phyloP scores from a whole-genome alignment of 805 yeast species.

The Candida ulmi region DNA sequence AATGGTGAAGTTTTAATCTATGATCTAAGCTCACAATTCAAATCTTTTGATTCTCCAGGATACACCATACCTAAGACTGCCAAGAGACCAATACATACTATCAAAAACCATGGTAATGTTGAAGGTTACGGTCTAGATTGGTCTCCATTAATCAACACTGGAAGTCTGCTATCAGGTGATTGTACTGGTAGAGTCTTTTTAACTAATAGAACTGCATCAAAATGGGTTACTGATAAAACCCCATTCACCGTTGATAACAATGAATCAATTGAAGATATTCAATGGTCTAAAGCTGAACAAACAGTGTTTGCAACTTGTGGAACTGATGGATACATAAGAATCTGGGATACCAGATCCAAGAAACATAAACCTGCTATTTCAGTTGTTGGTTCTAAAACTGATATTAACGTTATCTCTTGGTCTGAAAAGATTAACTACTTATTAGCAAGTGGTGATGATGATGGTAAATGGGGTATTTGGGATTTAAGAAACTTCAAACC shows the following conservation, averaged over 20 bases:
- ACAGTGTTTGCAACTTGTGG: slow-evolving; percentile 97
- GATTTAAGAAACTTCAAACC: slow-evolving; percentile 83
- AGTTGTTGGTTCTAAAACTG: slow-evolving; percentile 72
- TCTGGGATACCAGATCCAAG: slow-evolving; percentile 96
- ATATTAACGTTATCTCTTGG: slow-evolving; percentile 96
- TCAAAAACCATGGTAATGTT: slow-evolving; percentile 83
- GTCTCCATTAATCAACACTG: slow-evolving; percentile 81
- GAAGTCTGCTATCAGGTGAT: slow-evolving; percentile 86
- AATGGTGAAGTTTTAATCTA: slow-evolving; percentile 84
- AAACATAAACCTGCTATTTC: slow-evolving; percentile 88
- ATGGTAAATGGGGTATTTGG: slow-evolving; percentile 98
- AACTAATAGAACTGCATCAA: slow-evolving; percentile 69
- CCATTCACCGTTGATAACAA: slow-evolving; percentile 61
- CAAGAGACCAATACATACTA: slow-evolving; percentile 77
- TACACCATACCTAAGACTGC: slow-evolving; percentile 68
- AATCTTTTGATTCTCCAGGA: slow-evolving; percentile 87
- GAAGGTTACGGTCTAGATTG: slow-evolving; percentile 98
- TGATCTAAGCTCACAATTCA: slow-evolving; percentile 74
- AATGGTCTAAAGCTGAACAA: slow-evolving; percentile 89
- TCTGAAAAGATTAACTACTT: slow-evolving; percentile 79
- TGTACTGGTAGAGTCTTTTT: slow-evolving; percentile 75
- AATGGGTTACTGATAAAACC: slow-evolving; percentile 82
- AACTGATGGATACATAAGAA: slow-evolving; percentile 82
- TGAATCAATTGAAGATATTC: slow-evolving; percentile 90
- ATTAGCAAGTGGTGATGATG: slow-evolving; percentile 94